A percentile compares a stretch with the other conserved stretches of the same genome.
Evolutionary conservation across 2,329 filamentous ascomycete species (phyloP).

Genomic region (Fusarium sp.): DNA sequence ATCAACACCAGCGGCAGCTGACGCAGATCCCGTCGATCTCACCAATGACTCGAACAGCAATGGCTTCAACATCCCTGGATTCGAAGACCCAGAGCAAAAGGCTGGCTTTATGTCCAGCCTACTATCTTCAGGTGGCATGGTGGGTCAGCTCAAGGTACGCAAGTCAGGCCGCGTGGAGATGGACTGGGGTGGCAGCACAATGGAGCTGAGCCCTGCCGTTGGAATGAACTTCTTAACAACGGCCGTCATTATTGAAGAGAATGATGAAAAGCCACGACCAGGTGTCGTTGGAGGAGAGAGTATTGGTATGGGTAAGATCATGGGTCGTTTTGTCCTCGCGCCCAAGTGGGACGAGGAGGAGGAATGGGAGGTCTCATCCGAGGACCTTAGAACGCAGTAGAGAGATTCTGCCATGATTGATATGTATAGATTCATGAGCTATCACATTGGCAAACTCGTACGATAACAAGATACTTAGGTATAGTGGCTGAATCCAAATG

Average conservation of each 20-base stretch:
- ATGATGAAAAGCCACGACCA: slow-evolving; percentile 61
- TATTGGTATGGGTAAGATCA: slow-evolving; percentile 71
- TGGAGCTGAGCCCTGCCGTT: slow-evolving; percentile 64
- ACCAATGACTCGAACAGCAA: slow-evolving; percentile 51
- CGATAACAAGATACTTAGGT: background rate
- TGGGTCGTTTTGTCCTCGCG: slow-evolving; percentile 70
- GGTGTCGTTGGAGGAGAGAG: slow-evolving; percentile 61
- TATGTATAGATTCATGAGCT: background rate
- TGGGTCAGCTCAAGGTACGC: slow-evolving; percentile 70
- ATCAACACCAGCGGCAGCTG: slow-evolving; percentile 41
- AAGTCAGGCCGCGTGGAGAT: slow-evolving; percentile 72
- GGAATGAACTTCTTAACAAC: slow-evolving; percentile 68
- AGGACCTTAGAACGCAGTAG: slow-evolving; percentile 47
- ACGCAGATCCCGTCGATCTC: slow-evolving; percentile 55
- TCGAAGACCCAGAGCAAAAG: slow-evolving; percentile 50
- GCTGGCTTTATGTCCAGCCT: slow-evolving; percentile 54
- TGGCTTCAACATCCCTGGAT: slow-evolving; percentile 21
- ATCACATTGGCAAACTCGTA: background rate
- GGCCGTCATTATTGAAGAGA: slow-evolving; percentile 69
- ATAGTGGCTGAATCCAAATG: background rate
- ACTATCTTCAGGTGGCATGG: slow-evolving; percentile 64
- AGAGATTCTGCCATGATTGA: background rate
- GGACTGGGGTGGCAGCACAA: slow-evolving; percentile 69
- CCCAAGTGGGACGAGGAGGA: slow-evolving; percentile 69
- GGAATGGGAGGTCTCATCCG: slow-evolving; percentile 61